Percentiles rank a stretch among this genome's conserved stretches.
phyloP scores from a whole-genome alignment of 495 filamentous ascomycete species.

The Darksidea phi region DNA sequence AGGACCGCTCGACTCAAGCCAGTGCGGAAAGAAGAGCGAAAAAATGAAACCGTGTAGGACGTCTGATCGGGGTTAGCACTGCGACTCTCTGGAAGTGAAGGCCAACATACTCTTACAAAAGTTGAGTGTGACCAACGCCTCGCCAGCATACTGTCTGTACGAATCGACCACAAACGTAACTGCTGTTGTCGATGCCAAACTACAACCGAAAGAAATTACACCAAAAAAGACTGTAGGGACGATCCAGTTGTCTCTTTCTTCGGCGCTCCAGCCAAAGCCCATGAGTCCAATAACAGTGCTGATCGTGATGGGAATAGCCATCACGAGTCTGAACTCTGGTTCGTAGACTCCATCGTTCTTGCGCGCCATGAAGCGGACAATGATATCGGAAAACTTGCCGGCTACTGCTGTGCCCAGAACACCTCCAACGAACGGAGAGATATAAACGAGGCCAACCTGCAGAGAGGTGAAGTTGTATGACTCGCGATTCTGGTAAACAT shows the following conservation, averaged over 20 bases:
- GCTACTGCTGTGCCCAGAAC: slow-evolving; percentile 88
- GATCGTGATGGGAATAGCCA: slow-evolving; percentile 79
- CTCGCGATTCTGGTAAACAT: slow-evolving; percentile 71
- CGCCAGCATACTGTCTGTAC: slow-evolving; percentile 89
- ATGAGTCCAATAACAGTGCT: slow-evolving; percentile 82
- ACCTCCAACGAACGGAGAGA: slow-evolving; percentile 87
- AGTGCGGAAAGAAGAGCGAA: slow-evolving; percentile 78
- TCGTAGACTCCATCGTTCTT: slow-evolving; percentile 92
- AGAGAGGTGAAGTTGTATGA: slow-evolving; percentile 81
- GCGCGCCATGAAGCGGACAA: slow-evolving; percentile 77
- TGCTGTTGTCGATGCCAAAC: slow-evolving; percentile 81
- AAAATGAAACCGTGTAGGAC: slow-evolving; percentile 87
- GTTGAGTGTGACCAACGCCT: slow-evolving; percentile 91
- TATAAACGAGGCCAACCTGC: slow-evolving; percentile 80
- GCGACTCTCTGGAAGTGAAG: slow-evolving; percentile 28
- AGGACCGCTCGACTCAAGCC: slow-evolving; percentile 34
- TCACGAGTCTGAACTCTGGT: slow-evolving; percentile 85
- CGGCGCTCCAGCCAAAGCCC: slow-evolving; percentile 90
- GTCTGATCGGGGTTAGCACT: slow-evolving; percentile 51
- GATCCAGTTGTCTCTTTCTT: slow-evolving; percentile 77
- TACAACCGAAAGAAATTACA: slow-evolving; percentile 94
- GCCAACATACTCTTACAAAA: slow-evolving; percentile 74
- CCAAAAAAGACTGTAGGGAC: slow-evolving; percentile 90
- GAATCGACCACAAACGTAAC: slow-evolving; percentile 95
- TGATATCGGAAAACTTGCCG: slow-evolving; percentile 81